phyloP scores from a whole-genome alignment of 2,329 filamentous ascomycete species.

The Trichoderma simmonsii region DNA sequence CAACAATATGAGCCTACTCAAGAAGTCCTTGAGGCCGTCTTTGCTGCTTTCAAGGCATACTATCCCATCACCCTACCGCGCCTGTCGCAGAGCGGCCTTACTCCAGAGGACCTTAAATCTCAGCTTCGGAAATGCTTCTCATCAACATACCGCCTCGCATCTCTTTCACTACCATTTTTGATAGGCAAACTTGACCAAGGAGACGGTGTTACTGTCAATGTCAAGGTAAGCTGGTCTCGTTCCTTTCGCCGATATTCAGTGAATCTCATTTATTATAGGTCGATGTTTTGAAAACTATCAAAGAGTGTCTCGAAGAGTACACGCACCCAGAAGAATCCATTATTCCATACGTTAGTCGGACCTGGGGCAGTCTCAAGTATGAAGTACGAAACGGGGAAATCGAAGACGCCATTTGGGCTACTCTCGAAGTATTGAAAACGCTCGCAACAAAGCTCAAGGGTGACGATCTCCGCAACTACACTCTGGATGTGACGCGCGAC shows the following conservation, averaged over 20 bases:
- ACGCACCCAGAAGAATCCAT: slow-evolving; percentile 45
- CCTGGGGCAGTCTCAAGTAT: slow-evolving; percentile 61
- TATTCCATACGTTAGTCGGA: slow-evolving; percentile 46
- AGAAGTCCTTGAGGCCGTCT: slow-evolving; percentile 49
- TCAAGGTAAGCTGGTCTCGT: slow-evolving; percentile 43
- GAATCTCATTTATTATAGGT: slow-evolving; percentile 34
- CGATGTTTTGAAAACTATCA: slow-evolving; percentile 55
- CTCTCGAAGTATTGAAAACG: slow-evolving; percentile 51
- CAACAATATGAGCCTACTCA: slow-evolving; percentile 41
- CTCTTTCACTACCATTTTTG: slow-evolving; percentile 50
- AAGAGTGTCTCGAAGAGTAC: slow-evolving; percentile 52
- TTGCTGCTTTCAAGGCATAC: slow-evolving; percentile 56
- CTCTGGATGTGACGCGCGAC: slow-evolving; percentile 49
- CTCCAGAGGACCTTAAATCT: slow-evolving; percentile 54
- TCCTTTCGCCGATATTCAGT: neutral
- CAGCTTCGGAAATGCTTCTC: slow-evolving; percentile 54
- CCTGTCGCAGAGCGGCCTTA: slow-evolving; percentile 50
- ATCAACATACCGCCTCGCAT: slow-evolving; percentile 45
- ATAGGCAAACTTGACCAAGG: slow-evolving; percentile 57
- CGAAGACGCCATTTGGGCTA: slow-evolving; percentile 55
- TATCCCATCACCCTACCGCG: slow-evolving; percentile 57
- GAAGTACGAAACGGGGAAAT: slow-evolving; percentile 61
- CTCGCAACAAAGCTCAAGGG: slow-evolving; percentile 46
- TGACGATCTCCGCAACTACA: slow-evolving; percentile 44
- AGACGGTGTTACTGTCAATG: slow-evolving; percentile 55